Base-by-base conservation (phyloP, 108 stramenopile species). In the Cyclotella choctawhatcheeana region DNA sequence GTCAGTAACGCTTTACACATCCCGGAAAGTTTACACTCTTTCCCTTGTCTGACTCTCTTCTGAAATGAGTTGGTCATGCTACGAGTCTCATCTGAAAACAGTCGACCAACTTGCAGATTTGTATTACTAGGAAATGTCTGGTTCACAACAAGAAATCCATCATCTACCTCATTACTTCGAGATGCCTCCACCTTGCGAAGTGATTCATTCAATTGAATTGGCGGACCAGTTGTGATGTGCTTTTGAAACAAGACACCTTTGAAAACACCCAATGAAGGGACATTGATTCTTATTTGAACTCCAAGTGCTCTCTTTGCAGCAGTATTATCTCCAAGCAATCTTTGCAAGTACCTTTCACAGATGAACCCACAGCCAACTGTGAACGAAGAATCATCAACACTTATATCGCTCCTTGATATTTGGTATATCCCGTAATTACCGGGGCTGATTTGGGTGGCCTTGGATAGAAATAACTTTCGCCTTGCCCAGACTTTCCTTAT, bases 101-200 rank as follows among this genome's bases (percentile, higher is more conserved):
- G 12, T 0, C 72, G 72, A 17, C 27, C 52, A 30, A 73, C 14
- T 34, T 53, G 51, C 10, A 55, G 24, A 27, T 56, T 67, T 29
- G 22, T 24, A 7, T 22, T 1, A 37, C 63, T 64, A 21, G 76
- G 76, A 54, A 71, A 70, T 20, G 33, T 33, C 12, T 22, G 27
- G 17, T 63, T 66, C 10, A 73, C 56, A 27, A 64, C 51, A 17
- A 73, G 56, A 32, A 24, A 48, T 12, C 72, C 73, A 55, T 58
- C 24, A 32, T 59, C 33, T 16, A 60, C 73, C 4, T 44, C 45
- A 14, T 61, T 47, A 0, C 22, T 1, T 13, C 21, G 33, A 6
- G 88, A 86, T 43, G 76, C 67, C 20, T 24, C 44, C 5, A 89
- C 88, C 66, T 86, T 86, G 47, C 55, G 37, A 58, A 86, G 84